These are phyloP conservation scores for Crithidia mellificae DNA, from an alignment of 208 protist species.

Conservation along the genomic window DNA sequence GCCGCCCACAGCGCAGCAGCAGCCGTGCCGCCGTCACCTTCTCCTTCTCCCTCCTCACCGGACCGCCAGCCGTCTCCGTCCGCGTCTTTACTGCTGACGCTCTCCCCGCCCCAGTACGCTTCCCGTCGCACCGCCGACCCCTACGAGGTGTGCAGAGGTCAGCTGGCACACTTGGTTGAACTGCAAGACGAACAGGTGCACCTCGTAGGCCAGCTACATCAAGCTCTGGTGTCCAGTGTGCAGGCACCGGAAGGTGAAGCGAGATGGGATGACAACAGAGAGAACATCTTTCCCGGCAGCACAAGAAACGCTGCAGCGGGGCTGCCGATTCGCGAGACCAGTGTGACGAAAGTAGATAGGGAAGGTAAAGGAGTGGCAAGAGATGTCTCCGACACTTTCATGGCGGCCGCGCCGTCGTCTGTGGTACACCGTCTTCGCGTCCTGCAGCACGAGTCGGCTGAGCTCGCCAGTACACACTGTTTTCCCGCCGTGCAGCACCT, in stretches of 20 bases:
- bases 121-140: slow-evolving; percentile 19
- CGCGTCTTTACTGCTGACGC: neutral
- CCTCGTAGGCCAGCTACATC: slow-evolving; percentile 10
- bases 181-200: slow-evolving; percentile 23
- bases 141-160: slow-evolving; percentile 8
- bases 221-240: neutral
- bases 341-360: too few species aligned
- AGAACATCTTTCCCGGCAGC: slow-evolving; percentile 11
- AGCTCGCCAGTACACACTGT: slow-evolving; percentile 16
- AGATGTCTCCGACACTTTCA: too few species aligned
- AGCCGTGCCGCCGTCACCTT: neutral
- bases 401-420: slow-evolving; percentile 1
- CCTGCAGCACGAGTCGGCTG: slow-evolving; percentile 28
- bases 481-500: slow-evolving; percentile 19
- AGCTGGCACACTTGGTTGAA: slow-evolving; percentile 22
- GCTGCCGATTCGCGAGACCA: too few species aligned
- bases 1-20: neutral
- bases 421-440: slow-evolving; percentile 26
- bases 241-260: too few species aligned
- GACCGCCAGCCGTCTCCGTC: too few species aligned
- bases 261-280: neutral
- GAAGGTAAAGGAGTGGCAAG: too few species aligned
- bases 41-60: too few species aligned
- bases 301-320: too few species aligned
- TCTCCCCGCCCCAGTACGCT: neutral